phyloP scores from a whole-genome alignment of 2,329 filamentous ascomycete species.

The Aschersonia sp. region DNA sequence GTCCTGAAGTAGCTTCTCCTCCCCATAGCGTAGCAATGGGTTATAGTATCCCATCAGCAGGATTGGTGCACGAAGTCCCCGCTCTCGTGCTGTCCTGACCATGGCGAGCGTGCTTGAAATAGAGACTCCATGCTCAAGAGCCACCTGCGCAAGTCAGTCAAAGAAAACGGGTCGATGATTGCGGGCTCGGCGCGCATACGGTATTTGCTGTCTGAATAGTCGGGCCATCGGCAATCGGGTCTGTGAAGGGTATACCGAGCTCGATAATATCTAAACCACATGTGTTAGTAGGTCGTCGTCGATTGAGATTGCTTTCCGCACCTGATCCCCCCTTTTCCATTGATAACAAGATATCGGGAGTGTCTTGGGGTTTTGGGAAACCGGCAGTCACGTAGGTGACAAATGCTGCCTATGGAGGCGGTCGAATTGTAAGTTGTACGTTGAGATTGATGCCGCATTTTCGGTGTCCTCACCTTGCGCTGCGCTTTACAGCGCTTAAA shows the following conservation, averaged over 20 bases:
- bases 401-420: slow-evolving; percentile 50
- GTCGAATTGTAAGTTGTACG: not conserved
- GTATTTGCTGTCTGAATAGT: slow-evolving; percentile 96
- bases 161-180: too few relatives aligned
- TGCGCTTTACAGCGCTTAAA: slow-evolving; percentile 45
- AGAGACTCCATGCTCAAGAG: slow-evolving; percentile 78
- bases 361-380: slow-evolving; percentile 70
- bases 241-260: slow-evolving; percentile 90
- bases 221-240: slow-evolving; percentile 93
- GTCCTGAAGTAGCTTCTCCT: slow-evolving; percentile 76
- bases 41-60: slow-evolving; percentile 99
- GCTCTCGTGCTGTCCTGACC: slow-evolving; percentile 63
- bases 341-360: slow-evolving; percentile 68
- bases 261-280: slow-evolving; percentile 63
- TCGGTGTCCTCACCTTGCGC: slow-evolving; percentile 30
- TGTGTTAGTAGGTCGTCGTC: too few relatives aligned
- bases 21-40: slow-evolving; percentile 83
- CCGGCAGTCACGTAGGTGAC: slow-evolving; percentile 96
- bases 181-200: slow-evolving; percentile 22
- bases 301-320: slow-evolving; percentile 23
- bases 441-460: too few relatives aligned
- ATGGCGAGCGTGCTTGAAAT: slow-evolving; percentile 68
- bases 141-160: slow-evolving; percentile 28
- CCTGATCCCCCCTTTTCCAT: slow-evolving; percentile 89
- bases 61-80: slow-evolving; percentile 67